phyloP scores from a whole-genome alignment of 352 stramenopile species.

The Phytophthora rubi region DNA sequence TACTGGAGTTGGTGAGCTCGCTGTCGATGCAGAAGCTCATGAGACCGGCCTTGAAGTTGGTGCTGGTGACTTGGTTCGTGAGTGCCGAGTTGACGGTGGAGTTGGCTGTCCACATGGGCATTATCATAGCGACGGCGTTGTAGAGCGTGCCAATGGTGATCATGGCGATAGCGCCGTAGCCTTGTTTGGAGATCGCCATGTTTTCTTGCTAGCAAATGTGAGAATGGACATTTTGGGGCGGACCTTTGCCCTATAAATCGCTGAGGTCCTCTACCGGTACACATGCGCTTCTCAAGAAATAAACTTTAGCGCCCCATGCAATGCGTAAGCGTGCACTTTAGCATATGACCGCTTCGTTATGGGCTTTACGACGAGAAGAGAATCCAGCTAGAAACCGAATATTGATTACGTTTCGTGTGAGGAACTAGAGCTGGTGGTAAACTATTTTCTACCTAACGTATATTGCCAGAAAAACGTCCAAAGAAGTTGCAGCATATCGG shows the following conservation, averaged over 20 bases:
- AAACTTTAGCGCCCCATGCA: background rate
- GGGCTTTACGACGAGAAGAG: background rate
- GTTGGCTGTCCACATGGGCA: conserved; percentile 20
- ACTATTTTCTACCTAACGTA: background rate
- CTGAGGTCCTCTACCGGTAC: too few species aligned
- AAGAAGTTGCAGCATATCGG: background rate
- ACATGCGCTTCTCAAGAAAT: too few species aligned
- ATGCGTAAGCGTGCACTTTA: background rate
- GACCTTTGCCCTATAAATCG: too few species aligned
- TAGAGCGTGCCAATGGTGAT: conserved; percentile 14
- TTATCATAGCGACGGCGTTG: conserved; percentile 12
- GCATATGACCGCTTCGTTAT: background rate
- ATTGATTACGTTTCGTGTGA: background rate
- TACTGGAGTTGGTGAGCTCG: conserved; percentile 39
- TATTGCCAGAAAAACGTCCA: background rate
- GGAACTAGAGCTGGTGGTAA: background rate
- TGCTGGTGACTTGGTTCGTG: conserved; percentile 8
- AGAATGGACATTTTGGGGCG: too few species aligned
- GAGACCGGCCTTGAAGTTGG: conserved; percentile 23
- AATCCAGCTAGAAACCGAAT: background rate
- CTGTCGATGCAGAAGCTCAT: conserved; percentile 49
- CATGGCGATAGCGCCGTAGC: conserved; percentile 22
- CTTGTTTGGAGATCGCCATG: conserved; percentile 17
- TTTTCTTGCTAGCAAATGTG: background rate
- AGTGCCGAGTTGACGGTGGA: conserved; percentile 16